Evolutionary conservation across 2,329 filamentous ascomycete genomes (phyloP).

Genomic region (Beauveria australis): DNA sequence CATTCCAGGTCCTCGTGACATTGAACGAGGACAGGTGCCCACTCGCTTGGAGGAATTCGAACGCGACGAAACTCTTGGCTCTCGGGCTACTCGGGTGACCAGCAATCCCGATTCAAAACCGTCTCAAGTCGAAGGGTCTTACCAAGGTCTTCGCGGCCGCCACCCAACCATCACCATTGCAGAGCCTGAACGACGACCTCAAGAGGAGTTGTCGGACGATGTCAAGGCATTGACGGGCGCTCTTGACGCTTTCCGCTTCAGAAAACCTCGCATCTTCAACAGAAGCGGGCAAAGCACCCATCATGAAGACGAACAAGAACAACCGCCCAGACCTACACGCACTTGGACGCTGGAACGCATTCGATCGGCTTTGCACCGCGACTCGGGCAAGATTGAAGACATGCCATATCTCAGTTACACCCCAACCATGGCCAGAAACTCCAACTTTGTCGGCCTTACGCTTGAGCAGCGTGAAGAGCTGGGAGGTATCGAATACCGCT

Average conservation of each 20-base stretch:
- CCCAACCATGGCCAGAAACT: slow-evolving; percentile 87
- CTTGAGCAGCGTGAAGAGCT: slow-evolving; percentile 91
- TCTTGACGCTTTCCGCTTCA: slow-evolving; percentile 33
- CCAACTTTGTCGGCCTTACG: slow-evolving; percentile 78
- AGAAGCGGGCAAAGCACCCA: slow-evolving; percentile 27
- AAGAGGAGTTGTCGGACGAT: slow-evolving; percentile 34
- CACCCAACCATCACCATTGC: slow-evolving; percentile 58
- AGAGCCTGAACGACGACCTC: slow-evolving; percentile 42
- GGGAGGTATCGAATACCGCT: slow-evolving; percentile 92
- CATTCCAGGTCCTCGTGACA: slow-evolving; percentile 87
- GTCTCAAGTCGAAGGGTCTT: background rate
- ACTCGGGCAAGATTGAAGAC: slow-evolving; percentile 36
- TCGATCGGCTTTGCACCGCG: slow-evolving; percentile 45
- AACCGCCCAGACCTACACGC: slow-evolving; percentile 13
- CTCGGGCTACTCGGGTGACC: background rate
- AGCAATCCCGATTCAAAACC: background rate
- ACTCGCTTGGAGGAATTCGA: slow-evolving; percentile 37
- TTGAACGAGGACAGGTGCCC: slow-evolving; percentile 72
- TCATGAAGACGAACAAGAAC: slow-evolving; percentile 22
- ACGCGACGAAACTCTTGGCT: slow-evolving; percentile 19
- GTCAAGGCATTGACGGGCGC: slow-evolving; percentile 32
- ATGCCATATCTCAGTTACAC: slow-evolving; percentile 93
- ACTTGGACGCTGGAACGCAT: slow-evolving; percentile 52
- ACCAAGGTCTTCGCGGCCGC: slow-evolving; percentile 24
- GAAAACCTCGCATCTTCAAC: slow-evolving; percentile 33